phyloP scores from a whole-genome alignment of 2,329 filamentous ascomycete species.

The Hypoxylon sp. region DNA sequence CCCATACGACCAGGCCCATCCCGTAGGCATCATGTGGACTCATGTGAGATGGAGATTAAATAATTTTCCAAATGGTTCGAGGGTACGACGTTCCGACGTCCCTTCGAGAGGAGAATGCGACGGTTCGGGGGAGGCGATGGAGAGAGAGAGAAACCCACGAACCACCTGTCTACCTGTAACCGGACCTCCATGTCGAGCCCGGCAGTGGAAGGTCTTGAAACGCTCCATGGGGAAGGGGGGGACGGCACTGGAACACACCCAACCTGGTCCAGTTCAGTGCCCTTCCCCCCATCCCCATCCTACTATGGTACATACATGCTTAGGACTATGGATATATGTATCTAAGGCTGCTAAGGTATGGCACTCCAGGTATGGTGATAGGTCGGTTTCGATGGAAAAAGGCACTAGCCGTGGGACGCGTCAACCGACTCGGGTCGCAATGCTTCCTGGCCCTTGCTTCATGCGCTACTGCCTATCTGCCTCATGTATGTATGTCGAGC shows the following conservation, averaged over 20 bases:
- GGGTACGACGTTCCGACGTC: constrained; percentile 12
- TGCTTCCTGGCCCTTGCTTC: constrained; percentile 24
- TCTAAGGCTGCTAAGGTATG: too few species aligned
- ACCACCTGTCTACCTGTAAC: constrained; percentile 27
- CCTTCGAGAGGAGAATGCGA: constrained; percentile 6
- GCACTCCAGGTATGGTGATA: too few species aligned
- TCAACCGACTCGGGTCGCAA: constrained; percentile 19
- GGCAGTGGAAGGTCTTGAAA: constrained; percentile 34
- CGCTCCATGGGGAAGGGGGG: constrained; percentile 36
- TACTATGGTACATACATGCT: too few species aligned
- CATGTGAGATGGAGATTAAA: constrained; percentile 1
- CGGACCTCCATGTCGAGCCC: constrained; percentile 26
- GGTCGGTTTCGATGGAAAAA: too few species aligned
- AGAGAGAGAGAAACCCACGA: constrained; percentile 17
- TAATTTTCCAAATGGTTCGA: neutral
- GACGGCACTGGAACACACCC: constrained; percentile 23
- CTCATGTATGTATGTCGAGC: neutral
- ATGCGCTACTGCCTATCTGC: neutral
- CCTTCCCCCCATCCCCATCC: too few species aligned
- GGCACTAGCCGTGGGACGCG: constrained; percentile 21
- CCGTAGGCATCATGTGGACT: constrained; percentile 7
- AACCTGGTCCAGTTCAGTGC: constrained; percentile 27
- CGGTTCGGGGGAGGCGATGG: too few species aligned
- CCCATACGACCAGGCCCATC: constrained; percentile 8
- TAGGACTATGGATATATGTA: too few species aligned